phyloP scores from a whole-genome alignment of 352 stramenopile genomes.

The Pythium rhizo-oryzae region DNA sequence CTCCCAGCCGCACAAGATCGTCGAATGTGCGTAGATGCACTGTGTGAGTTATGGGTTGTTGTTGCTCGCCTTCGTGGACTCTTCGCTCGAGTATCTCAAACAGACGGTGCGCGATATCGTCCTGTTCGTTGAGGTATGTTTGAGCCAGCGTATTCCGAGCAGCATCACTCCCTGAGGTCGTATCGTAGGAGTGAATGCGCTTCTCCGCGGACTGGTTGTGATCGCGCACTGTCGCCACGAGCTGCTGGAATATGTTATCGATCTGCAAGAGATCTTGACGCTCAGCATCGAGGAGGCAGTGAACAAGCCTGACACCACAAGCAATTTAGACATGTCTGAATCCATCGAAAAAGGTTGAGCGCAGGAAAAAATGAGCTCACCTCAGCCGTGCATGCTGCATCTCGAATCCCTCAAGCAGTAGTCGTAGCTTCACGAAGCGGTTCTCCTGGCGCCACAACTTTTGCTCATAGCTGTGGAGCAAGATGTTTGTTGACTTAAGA shows the following conservation, averaged over 20 bases:
- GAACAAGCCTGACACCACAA: constrained; percentile 29
- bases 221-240: constrained; percentile 11
- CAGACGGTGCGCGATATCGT: constrained; percentile 25
- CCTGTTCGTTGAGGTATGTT: constrained; percentile 26
- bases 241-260: constrained; percentile 22
- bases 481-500: constrained; percentile 39
- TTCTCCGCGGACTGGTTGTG: constrained; percentile 19
- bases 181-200: constrained; percentile 19
- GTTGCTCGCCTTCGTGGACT: neutral
- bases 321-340: too few species aligned
- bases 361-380: constrained; percentile 28
- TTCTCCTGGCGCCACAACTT: constrained; percentile 51
- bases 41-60: neutral
- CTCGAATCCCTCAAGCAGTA: constrained; percentile 38
- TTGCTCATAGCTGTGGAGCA: constrained; percentile 50
- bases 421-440: constrained; percentile 38
- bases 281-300: constrained; percentile 39
- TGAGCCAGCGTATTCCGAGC: constrained; percentile 18
- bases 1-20: constrained; percentile 29
- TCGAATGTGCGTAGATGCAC: constrained; percentile 32
- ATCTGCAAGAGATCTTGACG: constrained; percentile 30
- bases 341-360: too few species aligned
- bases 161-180: constrained; percentile 8
- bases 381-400: constrained; percentile 42
- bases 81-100: constrained; percentile 22